phyloP scores from a whole-genome alignment of 2,329 filamentous ascomycete species.

The Blumeria graminis region DNA sequence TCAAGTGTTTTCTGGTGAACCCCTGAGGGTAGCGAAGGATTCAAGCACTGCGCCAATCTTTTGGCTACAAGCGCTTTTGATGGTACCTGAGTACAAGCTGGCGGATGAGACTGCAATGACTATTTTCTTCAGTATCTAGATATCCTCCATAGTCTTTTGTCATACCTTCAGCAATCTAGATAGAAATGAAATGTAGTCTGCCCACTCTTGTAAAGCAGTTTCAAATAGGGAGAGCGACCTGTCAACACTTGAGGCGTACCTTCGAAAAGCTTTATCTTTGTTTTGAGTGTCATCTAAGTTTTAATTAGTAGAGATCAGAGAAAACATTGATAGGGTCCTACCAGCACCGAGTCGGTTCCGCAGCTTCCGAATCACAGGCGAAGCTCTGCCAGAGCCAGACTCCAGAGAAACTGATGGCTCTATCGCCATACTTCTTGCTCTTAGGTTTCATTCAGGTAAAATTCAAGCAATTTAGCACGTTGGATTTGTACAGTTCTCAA shows the following conservation, averaged over 20 bases:
- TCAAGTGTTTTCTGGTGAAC: constrained; percentile 95
- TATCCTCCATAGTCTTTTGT: background rate
- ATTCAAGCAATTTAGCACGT: too few relatives aligned
- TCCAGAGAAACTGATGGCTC: constrained; percentile 28
- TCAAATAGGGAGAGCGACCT: constrained; percentile 77
- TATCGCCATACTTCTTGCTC: constrained; percentile 29
- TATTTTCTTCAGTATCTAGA: constrained; percentile 18
- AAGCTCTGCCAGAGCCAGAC: constrained; percentile 57
- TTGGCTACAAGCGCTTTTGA: constrained; percentile 68
- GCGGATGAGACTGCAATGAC: constrained; percentile 71
- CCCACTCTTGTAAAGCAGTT: constrained; percentile 89
- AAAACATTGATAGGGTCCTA: constrained; percentile 18
- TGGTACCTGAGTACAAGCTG: constrained; percentile 48
- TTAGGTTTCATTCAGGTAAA: background rate
- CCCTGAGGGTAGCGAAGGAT: constrained; percentile 76
- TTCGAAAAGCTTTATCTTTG: constrained; percentile 50
- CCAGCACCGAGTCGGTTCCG: constrained; percentile 56
- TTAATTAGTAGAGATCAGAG: background rate
- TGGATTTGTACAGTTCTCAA: too few relatives aligned
- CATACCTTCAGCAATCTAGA: constrained; percentile 68
- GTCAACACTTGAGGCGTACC: constrained; percentile 76
- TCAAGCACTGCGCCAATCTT: constrained; percentile 81
- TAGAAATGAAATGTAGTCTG: constrained; percentile 94
- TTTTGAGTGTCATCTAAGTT: constrained; percentile 26
- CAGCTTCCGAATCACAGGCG: constrained; percentile 51